phyloP scores from a whole-genome alignment of 2,329 filamentous ascomycete genomes.

The Rhinocladiella similis region DNA sequence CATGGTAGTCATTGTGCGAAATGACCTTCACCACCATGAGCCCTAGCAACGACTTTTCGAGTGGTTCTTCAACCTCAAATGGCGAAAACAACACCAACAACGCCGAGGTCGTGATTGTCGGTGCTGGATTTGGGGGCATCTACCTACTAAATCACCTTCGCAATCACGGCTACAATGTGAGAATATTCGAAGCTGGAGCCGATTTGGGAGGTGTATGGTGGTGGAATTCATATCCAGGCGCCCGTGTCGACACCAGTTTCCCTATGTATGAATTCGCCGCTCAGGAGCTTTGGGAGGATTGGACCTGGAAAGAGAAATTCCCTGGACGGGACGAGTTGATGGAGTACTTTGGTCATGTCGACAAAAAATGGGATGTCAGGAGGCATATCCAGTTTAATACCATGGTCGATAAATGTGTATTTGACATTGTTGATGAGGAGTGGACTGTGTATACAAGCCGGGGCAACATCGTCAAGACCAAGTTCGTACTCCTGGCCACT shows the following conservation, averaged over 20 bases:
- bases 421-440: slow-evolving; percentile 30
- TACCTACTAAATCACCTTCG: slow-evolving; percentile 53
- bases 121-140: slow-evolving; percentile 43
- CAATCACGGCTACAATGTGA: slow-evolving; percentile 49
- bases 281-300: slow-evolving; percentile 46
- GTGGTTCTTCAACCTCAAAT: too few species aligned
- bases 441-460: slow-evolving; percentile 24
- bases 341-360: slow-evolving; percentile 44
- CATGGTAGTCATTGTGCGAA: too few species aligned
- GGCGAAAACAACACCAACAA: too few species aligned
- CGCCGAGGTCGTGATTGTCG: slow-evolving; percentile 31
- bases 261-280: slow-evolving; percentile 27
- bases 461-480: slow-evolving; percentile 18
- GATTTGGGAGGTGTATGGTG: slow-evolving; percentile 42
- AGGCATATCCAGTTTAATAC: slow-evolving; percentile 38
- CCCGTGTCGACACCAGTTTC: slow-evolving; percentile 29
- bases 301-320: slow-evolving; percentile 43
- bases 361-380: slow-evolving; percentile 39
- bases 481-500: slow-evolving; percentile 21
- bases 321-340: slow-evolving; percentile 41
- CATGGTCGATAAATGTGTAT: slow-evolving; percentile 38
- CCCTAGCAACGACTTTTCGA: too few species aligned
- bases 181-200: slow-evolving; percentile 55
- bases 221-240: slow-evolving; percentile 41
- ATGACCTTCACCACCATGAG: too few species aligned